Base-by-base conservation (phyloP, 768 basidiomycete species). In the Cyathus striatus region DNA sequence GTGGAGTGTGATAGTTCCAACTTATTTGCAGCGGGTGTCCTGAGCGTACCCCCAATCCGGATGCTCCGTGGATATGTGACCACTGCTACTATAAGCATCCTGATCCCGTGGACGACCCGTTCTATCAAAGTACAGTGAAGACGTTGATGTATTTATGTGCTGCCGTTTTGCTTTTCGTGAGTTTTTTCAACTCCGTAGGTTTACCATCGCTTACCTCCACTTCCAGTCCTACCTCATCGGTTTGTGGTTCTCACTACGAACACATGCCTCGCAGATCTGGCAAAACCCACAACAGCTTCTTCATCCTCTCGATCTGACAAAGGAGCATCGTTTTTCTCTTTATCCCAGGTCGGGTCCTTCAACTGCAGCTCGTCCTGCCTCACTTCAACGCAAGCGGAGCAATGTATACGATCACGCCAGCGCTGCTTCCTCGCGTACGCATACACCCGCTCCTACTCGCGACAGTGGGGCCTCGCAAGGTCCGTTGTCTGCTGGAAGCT, bases 261-360 rank as follows among this genome's bases (percentile, higher is more conserved):
- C 96, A 1, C 96, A 99, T 59, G 96, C 96, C 5, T 83, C 87
- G 12, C 96, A 98, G 59, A 99, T 99, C 52, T 99, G 96, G 96
- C 93, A 98, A 59, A 97, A 98, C 58, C 94, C 94, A 2, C 92
- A 87, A 47, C 85, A 82, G 38, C 71, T 93, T 2, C 63, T 92
- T 41, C 80, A 90, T 26, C 67, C 78, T 2, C 62, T 78, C 40
- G 88, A 90, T 34, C 55, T 84, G 14, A 59, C 68, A 13, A 69
- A 69, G 22, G n/a, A 30, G 9, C 69, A 74, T 21, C 78, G 89
- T 26, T 50, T 77, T 32, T 85, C 85, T 6, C 44, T 83, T 25
- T 86, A 88, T 59, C 81, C 86, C 48, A 79, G 78, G 42, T 57
- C 76, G 10, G 48, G 73, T 16, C 72, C 74, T 18, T 60, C 64